Conservation (phyloP, 495 filamentous ascomycete species). For the Penicillium pulvis region DNA sequence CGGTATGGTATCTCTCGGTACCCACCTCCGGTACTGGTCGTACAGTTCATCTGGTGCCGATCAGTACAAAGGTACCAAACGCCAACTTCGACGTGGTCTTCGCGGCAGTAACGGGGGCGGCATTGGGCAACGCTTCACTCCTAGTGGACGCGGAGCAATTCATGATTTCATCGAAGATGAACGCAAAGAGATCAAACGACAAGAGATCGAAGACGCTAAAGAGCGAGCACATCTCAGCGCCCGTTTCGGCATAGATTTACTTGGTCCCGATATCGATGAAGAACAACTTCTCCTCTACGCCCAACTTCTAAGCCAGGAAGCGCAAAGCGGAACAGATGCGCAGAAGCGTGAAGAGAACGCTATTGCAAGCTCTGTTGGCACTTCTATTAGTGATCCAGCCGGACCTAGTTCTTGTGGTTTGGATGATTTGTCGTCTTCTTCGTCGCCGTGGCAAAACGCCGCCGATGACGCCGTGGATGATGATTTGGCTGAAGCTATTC, state of each 20-base stretch:
- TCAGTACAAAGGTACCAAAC: slow-evolving; percentile 65
- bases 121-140: slow-evolving; percentile 57
- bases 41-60: slow-evolving; percentile 76
- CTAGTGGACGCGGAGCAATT: slow-evolving; percentile 62
- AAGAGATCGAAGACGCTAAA: slow-evolving; percentile 61
- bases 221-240: slow-evolving; percentile 68
- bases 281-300: slow-evolving; percentile 91
- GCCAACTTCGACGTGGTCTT: slow-evolving; percentile 59
- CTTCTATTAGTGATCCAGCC: slow-evolving; percentile 45
- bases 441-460: slow-evolving; percentile 41
- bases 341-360: slow-evolving; percentile 52
- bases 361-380: slow-evolving; percentile 50
- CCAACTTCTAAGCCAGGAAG: slow-evolving; percentile 82
- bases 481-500: slow-evolving; percentile 80
- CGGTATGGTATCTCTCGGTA: slow-evolving; percentile 87
- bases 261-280: slow-evolving; percentile 71
- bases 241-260: slow-evolving; percentile 79
- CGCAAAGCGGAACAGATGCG: slow-evolving; percentile 58
- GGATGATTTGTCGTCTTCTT: slow-evolving; percentile 45
- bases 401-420: slow-evolving; percentile 53
- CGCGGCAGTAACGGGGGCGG: slow-evolving; percentile 58
- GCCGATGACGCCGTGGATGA: slow-evolving; percentile 65
- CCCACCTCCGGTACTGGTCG: slow-evolving; percentile 87
- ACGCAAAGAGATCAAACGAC: slow-evolving; percentile 74
- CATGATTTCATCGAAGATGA: slow-evolving; percentile 83